Base-by-base conservation (phyloP, 2,329 filamentous ascomycete genomes). In the Neonectria hederae region DNA sequence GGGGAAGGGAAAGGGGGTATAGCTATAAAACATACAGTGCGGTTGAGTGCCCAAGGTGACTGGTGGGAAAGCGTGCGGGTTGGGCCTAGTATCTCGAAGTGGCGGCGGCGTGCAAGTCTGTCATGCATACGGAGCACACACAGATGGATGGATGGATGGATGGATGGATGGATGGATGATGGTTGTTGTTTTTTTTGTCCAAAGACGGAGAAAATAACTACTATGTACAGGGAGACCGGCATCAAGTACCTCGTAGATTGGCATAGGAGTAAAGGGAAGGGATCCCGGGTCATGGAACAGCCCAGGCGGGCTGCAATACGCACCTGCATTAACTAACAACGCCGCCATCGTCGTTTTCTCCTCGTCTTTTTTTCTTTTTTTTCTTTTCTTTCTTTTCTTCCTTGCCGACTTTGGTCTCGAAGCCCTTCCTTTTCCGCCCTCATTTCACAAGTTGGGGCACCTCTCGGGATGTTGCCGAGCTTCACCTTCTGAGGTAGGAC, bases 21-120 rank as follows among this genome's bases (percentile, higher is more conserved):
- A 8, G 8, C 35, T 14, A 38, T 2, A 7, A n/a, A 38, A n/a
- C 35, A 35, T 21, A 13, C 46, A 21, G 46, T 19, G 26, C 46
- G 24, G 17, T n/a, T 11, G 13, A 13, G 10, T 9, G 24, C 21
- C 8, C 14, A 22, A 19, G 22, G 21, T 42, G 32, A 42, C 19
- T 54, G 32, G 49, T 24, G 13, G 22, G 35, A 28, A 26, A 30
- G 19, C 9, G 35, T 38, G 17, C 19, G 46, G 24, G 26, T 28
- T n/a, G 17, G 8, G 46, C 30, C 26, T 30, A 49, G 46, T 49
- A 54, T 28, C 38, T 42, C 38, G 28, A 19, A 19, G 38, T 28
- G 52, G 59, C 63, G 56, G 63, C 32, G 65, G 66, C 52, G 60
- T 48, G 66, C 66, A 60, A 59, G 63, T 72, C 68, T 72, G 68